Base-by-base conservation (phyloP, 2,329 filamentous ascomycete species). In the Aspergillus ruber region DNA sequence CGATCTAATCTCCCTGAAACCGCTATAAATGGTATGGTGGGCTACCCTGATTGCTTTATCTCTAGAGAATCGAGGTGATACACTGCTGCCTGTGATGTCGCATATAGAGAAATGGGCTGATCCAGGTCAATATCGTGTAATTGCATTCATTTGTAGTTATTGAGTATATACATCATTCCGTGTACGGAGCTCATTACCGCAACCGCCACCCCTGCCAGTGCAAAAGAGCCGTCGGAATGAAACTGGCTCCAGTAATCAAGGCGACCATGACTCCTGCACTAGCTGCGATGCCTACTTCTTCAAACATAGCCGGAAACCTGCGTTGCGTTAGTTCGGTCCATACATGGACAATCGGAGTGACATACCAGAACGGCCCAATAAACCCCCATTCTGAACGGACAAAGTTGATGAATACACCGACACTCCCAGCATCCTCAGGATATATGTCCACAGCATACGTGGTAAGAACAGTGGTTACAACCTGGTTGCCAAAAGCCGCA, bases 371-470 rank as follows among this genome's bases (percentile, higher is more conserved):
- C 17, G 63, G 64, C 4, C 63, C 63, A 47, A 66, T 62, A 9
- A 66, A 66, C 18, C 63, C 63, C 63, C 63, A 66, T 1, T 57
- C 61, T 3, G 49, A 62, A 25, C 79, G 68, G 1, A 83, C 71
- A 52, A 82, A 73, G 7, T 74, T 81, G 51, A 83, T 73, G 51
- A 82, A 82, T 0, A 82, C 80, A 4, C 80, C 80, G 17, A 83
- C 72, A 42, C 74, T 75, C 1, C 74, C 75, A 1, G 78, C 71
- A 46, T 82, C 74, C 39, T 76, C 67, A 0, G 69, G 72, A 54
- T 81, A 76, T 47, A 76, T 79, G 56, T 83, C 80, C 1, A 84
- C 75, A 0, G 79, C 75, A 56, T 65, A 84, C 0, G 81, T 84
- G 25, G 81, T 77, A 44, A 82, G 57, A 0, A 83, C 75, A 0